Conservation (phyloP, 345 rosid genomes). For the Eucalyptus tenuipes region DNA sequence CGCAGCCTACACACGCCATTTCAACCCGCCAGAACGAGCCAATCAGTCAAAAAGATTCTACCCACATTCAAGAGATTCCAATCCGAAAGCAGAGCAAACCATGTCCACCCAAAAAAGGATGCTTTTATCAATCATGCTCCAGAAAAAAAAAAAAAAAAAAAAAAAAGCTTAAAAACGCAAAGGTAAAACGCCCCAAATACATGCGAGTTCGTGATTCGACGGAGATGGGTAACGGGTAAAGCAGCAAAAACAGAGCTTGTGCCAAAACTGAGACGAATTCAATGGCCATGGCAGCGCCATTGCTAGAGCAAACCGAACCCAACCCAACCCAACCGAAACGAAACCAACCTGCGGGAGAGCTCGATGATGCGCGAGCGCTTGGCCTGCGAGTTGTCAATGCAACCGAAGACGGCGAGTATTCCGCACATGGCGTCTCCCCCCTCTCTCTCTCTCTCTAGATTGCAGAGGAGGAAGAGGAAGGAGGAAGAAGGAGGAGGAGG, state of each 20-base stretch:
- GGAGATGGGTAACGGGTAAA: background rate
- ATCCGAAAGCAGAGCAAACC: background rate
- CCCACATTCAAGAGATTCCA: background rate
- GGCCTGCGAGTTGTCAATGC: constrained; percentile 86
- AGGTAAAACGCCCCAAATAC: background rate
- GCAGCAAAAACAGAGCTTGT: background rate
- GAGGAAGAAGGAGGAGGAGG: background rate
- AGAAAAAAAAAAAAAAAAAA: background rate
- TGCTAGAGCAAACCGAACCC: background rate
- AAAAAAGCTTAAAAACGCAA: background rate
- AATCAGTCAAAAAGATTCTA: background rate
- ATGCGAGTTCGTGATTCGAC: background rate
- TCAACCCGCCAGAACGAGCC: background rate
- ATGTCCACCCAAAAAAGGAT: background rate
- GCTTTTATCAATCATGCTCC: background rate
- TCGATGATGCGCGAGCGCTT: constrained; percentile 91
- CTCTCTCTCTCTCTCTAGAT: background rate
- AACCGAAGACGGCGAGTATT: constrained; percentile 87
- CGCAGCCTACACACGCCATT: constrained; percentile 34
- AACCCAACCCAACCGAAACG: background rate
- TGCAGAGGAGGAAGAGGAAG: background rate
- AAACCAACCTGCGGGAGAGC: constrained; percentile 85
- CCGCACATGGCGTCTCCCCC: constrained; percentile 58
- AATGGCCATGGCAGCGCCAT: background rate
- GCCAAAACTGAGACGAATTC: background rate